Conservation (phyloP, 345 rosid species). For the Rhodamnia argentea region DNA sequence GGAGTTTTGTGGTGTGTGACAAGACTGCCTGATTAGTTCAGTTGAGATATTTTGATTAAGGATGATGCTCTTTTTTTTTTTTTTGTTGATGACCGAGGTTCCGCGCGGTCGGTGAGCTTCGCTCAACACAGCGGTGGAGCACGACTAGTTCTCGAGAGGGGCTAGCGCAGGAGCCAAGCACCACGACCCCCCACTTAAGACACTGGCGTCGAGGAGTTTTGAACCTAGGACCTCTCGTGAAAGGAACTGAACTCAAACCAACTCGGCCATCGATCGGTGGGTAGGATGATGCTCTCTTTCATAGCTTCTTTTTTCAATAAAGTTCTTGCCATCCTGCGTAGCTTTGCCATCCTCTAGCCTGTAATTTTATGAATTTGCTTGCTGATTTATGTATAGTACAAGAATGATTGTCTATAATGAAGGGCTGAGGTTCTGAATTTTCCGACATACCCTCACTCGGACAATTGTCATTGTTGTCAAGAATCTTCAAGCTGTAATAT, state of each 20-base stretch:
- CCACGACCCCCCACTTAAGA: too few species aligned
- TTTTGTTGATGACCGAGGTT: too few species aligned
- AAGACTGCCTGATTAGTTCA: constrained; percentile 17
- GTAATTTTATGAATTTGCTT: background rate
- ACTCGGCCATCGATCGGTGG: too few species aligned
- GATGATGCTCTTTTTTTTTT: background rate
- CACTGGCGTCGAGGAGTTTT: too few species aligned
- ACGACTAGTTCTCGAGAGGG: too few species aligned
- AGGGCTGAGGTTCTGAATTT: background rate
- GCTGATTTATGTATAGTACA: background rate
- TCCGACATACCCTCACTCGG: too few species aligned
- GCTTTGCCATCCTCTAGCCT: background rate
- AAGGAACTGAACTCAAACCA: too few species aligned
- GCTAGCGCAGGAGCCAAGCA: too few species aligned
- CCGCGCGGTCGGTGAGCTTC: too few species aligned
- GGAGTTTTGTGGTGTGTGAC: constrained; percentile 62
- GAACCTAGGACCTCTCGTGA: too few species aligned
- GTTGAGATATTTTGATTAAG: background rate
- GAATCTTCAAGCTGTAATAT: background rate
- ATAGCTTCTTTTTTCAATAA: background rate
- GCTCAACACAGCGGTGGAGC: too few species aligned
- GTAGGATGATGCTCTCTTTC: background rate
- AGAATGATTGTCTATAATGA: background rate
- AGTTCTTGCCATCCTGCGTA: background rate
- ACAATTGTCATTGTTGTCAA: background rate